Evolutionary conservation across 345 rosid genomes (phyloP).

Genomic region (Jatropha curcas): DNA sequence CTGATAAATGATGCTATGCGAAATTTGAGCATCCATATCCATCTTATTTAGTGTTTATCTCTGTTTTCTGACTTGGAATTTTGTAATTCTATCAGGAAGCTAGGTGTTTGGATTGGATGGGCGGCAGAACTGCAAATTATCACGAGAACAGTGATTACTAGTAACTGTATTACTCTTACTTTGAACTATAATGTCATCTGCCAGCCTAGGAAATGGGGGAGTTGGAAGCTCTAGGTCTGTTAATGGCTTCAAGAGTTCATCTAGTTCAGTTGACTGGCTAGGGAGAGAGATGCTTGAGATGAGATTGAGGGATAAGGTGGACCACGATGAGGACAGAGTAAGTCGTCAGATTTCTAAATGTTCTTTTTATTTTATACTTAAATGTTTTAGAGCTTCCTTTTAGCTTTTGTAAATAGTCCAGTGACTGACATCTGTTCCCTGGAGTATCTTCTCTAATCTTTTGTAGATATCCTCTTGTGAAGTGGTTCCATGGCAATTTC

Average conservation of each 20-base stretch:
- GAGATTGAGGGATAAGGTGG: constrained; percentile 81
- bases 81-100: constrained; percentile 48
- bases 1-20: background rate
- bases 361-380: constrained; percentile 4
- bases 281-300: constrained; percentile 93
- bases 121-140: constrained; percentile 31
- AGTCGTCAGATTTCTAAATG: constrained; percentile 25
- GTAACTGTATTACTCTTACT: constrained; percentile 27
- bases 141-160: constrained; percentile 41
- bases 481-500: constrained; percentile 6
- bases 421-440: constrained; percentile 7
- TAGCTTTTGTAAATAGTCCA: background rate
- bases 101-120: constrained; percentile 44
- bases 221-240: constrained; percentile 92
- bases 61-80: constrained; percentile 28
- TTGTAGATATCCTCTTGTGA: background rate
- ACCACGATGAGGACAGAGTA: constrained; percentile 84
- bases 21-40: background rate
- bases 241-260: constrained; percentile 80
- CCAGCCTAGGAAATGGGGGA: constrained; percentile 85
- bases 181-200: constrained; percentile 66
- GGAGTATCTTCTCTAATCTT: background rate
- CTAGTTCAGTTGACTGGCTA: constrained; percentile 96
- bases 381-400: background rate
- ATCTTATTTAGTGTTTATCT: background rate